Percentiles rank a stretch among this genome's conserved stretches.
These are phyloP conservation scores for Aspergillus funiculosus DNA, from an alignment of 495 filamentous ascomycete species.

Conservation along the genomic window DNA sequence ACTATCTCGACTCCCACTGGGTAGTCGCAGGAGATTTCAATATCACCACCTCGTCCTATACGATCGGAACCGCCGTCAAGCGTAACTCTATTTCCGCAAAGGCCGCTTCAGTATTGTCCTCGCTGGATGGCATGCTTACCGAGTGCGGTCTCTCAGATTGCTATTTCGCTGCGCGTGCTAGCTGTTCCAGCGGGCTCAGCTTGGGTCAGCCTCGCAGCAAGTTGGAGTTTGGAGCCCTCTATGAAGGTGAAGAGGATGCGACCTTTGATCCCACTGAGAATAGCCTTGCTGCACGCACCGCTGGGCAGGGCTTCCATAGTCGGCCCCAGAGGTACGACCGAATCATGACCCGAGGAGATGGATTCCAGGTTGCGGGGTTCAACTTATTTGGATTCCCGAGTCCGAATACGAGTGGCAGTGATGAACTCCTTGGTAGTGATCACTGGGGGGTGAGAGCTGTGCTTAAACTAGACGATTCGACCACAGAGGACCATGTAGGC, in stretches of 20 bases:
- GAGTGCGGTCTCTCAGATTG: not conserved
- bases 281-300: not conserved
- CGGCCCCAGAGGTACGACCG: slow-evolving; percentile 4
- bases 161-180: not conserved
- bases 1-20: not conserved
- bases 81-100: slow-evolving; percentile 1
- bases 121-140: slow-evolving; percentile 1
- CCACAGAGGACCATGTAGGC: not conserved
- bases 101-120: not conserved
- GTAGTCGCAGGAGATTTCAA: slow-evolving; percentile 2
- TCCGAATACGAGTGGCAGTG: not conserved
- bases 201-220: not conserved
- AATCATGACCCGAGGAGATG: not conserved
- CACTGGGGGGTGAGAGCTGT: not conserved
- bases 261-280: slow-evolving; percentile 3
- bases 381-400: slow-evolving; percentile 1
- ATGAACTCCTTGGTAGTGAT: not conserved
- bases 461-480: not conserved
- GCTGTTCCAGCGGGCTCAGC: not conserved
- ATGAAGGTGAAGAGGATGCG: slow-evolving; percentile 2
- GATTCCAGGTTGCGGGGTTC: not conserved
- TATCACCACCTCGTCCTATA: slow-evolving; percentile 1
- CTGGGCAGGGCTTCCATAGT: slow-evolving; percentile 4
- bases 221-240: not conserved
- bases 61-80: not conserved